Percentiles rank a stretch among this genome's conserved stretches.
Conservation (phyloP, 148 eudicot genomes). For the Arctostaphylos glauca region DNA sequence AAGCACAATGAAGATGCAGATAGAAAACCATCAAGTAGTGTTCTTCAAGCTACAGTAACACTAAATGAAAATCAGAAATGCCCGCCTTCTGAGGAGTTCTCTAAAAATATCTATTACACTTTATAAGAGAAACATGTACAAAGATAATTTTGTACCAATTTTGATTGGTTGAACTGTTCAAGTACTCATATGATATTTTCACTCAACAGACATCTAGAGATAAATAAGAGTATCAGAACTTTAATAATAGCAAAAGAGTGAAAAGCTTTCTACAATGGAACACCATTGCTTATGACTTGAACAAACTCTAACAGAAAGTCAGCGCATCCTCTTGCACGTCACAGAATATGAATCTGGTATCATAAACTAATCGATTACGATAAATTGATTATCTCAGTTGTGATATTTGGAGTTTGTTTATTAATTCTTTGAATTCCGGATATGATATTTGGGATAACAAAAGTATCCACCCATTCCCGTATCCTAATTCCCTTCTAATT, state of each 20-base stretch:
- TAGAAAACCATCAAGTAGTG: neutral
- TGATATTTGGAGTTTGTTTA: neutral
- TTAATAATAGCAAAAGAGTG: neutral
- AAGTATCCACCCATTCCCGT: no score
- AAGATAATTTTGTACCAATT: neutral
- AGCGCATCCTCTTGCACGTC: no score
- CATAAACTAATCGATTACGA: no score
- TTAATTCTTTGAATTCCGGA: neutral
- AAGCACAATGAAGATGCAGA: neutral
- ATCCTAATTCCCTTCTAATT: no score
- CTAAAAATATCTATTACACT: neutral
- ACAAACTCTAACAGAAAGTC: neutral
- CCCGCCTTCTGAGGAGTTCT: neutral
- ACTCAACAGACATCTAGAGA: neutral
- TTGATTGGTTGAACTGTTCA: neutral
- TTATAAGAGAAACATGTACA: neutral
- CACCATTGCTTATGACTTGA: neutral
- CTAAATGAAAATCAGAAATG: neutral
- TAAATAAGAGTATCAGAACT: neutral
- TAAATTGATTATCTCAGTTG: no score
- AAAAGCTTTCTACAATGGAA: neutral
- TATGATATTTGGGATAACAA: no score
- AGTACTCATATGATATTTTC: neutral
- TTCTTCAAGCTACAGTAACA: neutral
- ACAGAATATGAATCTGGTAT: no score